Evolutionary conservation across 306 rosid species (phyloP).

Genomic region (Erythrophleum fordii): DNA sequence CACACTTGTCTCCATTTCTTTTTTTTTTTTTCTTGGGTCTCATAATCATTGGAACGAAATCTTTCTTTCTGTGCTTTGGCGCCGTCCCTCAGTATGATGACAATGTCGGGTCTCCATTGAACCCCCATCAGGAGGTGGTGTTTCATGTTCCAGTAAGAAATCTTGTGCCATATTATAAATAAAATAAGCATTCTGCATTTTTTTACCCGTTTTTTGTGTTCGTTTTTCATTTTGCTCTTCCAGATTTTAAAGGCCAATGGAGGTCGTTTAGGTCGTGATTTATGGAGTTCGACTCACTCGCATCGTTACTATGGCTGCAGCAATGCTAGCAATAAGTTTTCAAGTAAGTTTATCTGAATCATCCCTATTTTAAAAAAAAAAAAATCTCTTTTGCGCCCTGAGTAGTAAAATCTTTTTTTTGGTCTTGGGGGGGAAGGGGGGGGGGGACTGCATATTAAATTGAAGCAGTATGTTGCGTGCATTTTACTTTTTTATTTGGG

Average conservation of each 20-base stretch:
- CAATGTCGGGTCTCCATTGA: conserved; percentile 28
- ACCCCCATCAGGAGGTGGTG: conserved; percentile 31
- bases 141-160: conserved; percentile 50
- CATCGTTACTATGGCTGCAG: conserved; percentile 64
- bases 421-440: no score
- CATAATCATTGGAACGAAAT: not conserved
- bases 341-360: conserved; percentile 45
- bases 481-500: not conserved
- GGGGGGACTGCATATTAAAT: not conserved
- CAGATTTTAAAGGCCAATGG: conserved; percentile 48
- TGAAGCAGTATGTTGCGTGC: not conserved
- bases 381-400: not conserved
- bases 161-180: not conserved
- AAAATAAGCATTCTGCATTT: not conserved
- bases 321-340: conserved; percentile 56
- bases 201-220: not conserved
- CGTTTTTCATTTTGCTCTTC: not conserved
- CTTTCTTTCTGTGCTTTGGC: not conserved
- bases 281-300: conserved; percentile 67
- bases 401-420: not conserved
- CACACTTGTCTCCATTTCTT: not conserved
- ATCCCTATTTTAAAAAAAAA: not conserved
- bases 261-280: conserved; percentile 54
- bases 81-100: conserved; percentile 33
- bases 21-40: not conserved